phyloP scores from a whole-genome alignment of 805 yeast genomes.

The Wickerhamiella azyma region DNA sequence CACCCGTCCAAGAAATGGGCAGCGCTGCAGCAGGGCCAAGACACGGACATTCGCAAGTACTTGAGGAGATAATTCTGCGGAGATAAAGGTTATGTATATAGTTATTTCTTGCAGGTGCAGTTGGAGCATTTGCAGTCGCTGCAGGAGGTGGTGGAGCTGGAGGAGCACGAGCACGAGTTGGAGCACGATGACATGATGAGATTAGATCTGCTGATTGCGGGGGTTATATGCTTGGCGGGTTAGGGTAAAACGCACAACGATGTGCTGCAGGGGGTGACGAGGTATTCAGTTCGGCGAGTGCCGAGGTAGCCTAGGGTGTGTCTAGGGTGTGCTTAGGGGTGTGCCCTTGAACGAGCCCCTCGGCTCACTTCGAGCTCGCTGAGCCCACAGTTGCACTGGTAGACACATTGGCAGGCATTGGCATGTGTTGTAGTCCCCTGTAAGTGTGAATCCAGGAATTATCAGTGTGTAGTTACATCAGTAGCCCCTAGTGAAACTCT shows the following conservation, averaged over 20 bases:
- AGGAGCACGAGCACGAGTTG: slow-evolving; percentile 3
- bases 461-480: no score
- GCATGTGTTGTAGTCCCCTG: no score
- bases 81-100: neutral
- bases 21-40: slow-evolving; percentile 19
- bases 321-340: no score
- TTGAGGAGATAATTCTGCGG: slow-evolving; percentile 41
- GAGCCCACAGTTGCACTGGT: no score
- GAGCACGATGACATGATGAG: slow-evolving; percentile 3
- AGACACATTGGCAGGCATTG: no score
- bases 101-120: slow-evolving; percentile 7
- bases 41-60: slow-evolving; percentile 42
- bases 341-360: no score
- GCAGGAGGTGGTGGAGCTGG: neutral
- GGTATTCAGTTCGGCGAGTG: no score
- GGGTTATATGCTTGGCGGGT: neutral
- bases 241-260: slow-evolving; percentile 4
- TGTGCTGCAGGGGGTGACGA: no score
- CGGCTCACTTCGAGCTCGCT: no score
- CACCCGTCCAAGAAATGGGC: slow-evolving; percentile 51
- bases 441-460: no score
- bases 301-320: no score
- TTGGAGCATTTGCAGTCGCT: slow-evolving; percentile 4
- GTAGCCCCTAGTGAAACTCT: no score
- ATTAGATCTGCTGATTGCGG: neutral